Percentiles rank a stretch among this genome's conserved stretches.
Evolutionary conservation across 2,329 filamentous ascomycete genomes (phyloP).

Genomic region (Penicillium verrucosum): DNA sequence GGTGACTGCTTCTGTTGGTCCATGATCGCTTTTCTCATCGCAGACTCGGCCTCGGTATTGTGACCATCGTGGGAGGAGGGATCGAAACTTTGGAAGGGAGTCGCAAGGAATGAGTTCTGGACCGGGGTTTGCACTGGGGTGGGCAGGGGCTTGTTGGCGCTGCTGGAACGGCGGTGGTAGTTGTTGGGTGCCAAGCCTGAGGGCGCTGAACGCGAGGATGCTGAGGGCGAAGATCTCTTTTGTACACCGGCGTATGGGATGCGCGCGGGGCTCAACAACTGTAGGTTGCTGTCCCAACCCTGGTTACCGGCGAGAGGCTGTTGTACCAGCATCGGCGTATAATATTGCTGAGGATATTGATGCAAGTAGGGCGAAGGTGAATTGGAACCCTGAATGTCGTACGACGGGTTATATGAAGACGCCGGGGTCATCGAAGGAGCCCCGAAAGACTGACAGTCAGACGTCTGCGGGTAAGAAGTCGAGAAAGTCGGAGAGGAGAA

Average conservation of each 20-base stretch:
- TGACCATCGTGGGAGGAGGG: conserved; percentile 41
- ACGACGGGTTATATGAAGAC: conserved; percentile 39
- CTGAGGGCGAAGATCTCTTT: conserved; percentile 43
- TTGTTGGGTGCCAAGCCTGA: conserved; percentile 32
- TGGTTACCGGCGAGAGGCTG: conserved; percentile 35
- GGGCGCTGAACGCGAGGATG: conserved; percentile 41
- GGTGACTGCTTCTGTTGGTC: conserved; percentile 41
- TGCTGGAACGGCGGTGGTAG: conserved; percentile 38
- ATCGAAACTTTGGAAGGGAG: conserved; percentile 48
- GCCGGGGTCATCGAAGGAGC: conserved; percentile 42
- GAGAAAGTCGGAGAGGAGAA: conserved; percentile 33
- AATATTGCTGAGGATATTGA: conserved; percentile 31
- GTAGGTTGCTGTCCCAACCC: conserved; percentile 37
- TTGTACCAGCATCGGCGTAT: conserved; percentile 41
- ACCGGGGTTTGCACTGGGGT: conserved; percentile 55
- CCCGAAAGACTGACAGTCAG: conserved; percentile 32
- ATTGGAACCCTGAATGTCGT: conserved; percentile 32
- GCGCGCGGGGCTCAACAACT: conserved; percentile 36
- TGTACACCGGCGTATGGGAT: conserved; percentile 34
- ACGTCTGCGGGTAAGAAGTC: conserved; percentile 25
- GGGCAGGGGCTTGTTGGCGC: conserved; percentile 52
- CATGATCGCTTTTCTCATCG: conserved; percentile 58
- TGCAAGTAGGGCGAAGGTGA: conserved; percentile 34
- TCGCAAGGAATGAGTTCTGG: conserved; percentile 49
- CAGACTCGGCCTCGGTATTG: conserved; percentile 52